Evolutionary conservation across 768 basidiomycete species (phyloP), one percentile per base, ranked within the genome.

Genomic region (Mycena albidolilacea): DNA sequence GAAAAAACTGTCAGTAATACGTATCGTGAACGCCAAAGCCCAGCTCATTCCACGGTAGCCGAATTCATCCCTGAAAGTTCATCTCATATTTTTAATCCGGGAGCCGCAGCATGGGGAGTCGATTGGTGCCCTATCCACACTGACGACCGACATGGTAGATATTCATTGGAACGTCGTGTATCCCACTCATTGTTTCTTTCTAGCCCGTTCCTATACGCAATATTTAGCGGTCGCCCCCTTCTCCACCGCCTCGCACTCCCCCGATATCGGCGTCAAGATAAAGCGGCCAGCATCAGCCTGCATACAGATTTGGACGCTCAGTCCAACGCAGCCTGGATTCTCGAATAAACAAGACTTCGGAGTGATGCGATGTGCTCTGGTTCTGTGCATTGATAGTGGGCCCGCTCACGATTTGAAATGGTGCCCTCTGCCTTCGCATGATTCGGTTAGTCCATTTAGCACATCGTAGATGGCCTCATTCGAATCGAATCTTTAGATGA

Each of bases 101-200:
- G 98, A 7, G 94, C 92, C 3, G 93, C 95, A 0, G 93, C 95
- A n/a, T 95, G 94, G 92, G 95, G 91, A 3, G 78, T 97, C 44
- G 96, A 97, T 75, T 99, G 97, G 97, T 97, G 96, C 80, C 97
- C 98, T 4, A 90, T 92, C 30, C 87, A 93, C 72, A 81, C 85
- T 23, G 83, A 87, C 44, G 90, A 91, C 61, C 86, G 90, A 48
- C 73, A 82, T 60, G 79, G 94, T 94, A 76, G 76, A 86, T 78
- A 9, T 2, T 30, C n/a, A 41, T 50, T 41, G 1, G 63, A 60
- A 57, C 15, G 35, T 15, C 14, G 46, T 50, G n/a, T 57, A 46
- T 65, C 7, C 41, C 46, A 52, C 76, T 65, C 43, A 54, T 64
- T 61, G 39, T 46, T 23, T 35, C 3, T 43, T 41, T 44, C 5